phyloP scores from a whole-genome alignment of 805 yeast species.

The Wickerhamiella domercqiae region DNA sequence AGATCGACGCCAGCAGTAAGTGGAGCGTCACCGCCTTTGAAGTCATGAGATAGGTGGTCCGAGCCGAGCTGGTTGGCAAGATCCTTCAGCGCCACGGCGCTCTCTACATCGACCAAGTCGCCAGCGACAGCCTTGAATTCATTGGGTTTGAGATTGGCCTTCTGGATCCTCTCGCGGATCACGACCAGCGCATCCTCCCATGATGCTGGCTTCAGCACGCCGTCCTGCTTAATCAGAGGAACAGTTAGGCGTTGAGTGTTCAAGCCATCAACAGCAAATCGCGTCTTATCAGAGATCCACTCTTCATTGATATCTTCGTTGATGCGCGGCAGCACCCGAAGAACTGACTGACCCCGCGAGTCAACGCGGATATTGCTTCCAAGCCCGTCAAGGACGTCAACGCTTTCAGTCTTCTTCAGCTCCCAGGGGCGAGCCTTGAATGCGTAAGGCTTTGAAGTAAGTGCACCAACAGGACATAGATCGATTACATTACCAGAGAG shows the following conservation, averaged over 20 bases:
- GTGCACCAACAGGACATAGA: slow-evolving; percentile 84
- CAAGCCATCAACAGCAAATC: slow-evolving; percentile 75
- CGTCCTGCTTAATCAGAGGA: slow-evolving; percentile 60
- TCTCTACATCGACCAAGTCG: slow-evolving; percentile 67
- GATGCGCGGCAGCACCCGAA: slow-evolving; percentile 73
- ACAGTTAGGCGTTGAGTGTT: slow-evolving; percentile 73
- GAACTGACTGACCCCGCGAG: slow-evolving; percentile 72
- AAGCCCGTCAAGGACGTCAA: slow-evolving; percentile 69
- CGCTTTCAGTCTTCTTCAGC: slow-evolving; percentile 71
- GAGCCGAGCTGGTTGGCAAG: slow-evolving; percentile 61
- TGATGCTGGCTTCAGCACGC: slow-evolving; percentile 54
- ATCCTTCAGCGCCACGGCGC: slow-evolving; percentile 70
- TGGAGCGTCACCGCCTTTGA: slow-evolving; percentile 38
- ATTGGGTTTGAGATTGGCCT: slow-evolving; percentile 43
- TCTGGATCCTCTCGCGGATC: slow-evolving; percentile 45
- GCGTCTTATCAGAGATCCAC: slow-evolving; percentile 79
- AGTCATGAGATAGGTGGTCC: slow-evolving; percentile 66
- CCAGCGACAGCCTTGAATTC: slow-evolving; percentile 75
- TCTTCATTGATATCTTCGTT: slow-evolving; percentile 82
- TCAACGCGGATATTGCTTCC: slow-evolving; percentile 78
- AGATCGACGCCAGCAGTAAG: slow-evolving; percentile 55
- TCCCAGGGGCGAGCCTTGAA: slow-evolving; percentile 91
- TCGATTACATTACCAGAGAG: slow-evolving; percentile 77
- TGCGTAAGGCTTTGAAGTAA: slow-evolving; percentile 83
- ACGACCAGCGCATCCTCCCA: slow-evolving; percentile 77